These are phyloP conservation scores for Colletotrichum spaethianum DNA, from an alignment of 2,329 filamentous ascomycete genomes.

Conservation along the genomic window DNA sequence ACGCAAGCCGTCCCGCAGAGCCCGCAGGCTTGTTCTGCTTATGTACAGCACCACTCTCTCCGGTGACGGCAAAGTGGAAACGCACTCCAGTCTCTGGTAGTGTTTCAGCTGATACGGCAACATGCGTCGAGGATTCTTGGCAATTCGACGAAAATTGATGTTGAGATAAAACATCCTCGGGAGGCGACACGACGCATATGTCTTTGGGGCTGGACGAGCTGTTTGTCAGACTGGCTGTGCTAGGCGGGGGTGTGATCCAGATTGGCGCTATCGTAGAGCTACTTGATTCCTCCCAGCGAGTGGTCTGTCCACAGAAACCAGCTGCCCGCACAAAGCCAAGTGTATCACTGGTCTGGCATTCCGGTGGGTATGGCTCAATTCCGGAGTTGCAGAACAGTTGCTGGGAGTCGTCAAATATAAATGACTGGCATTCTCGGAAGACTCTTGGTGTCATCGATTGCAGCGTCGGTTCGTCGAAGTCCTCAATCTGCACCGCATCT, in stretches of 20 bases:
- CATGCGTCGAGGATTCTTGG: not conserved
- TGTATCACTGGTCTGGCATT: not conserved
- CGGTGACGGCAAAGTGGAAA: not conserved
- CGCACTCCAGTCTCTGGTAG: not conserved
- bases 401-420: not conserved
- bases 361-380: not conserved
- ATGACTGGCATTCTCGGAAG: not conserved
- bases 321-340: not conserved
- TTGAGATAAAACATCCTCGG: not conserved
- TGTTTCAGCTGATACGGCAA: too few relatives aligned
- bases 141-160: too few relatives aligned
- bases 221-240: not conserved
- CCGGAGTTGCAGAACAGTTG: not conserved
- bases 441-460: not conserved
- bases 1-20: too few relatives aligned
- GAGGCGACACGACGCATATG: not conserved
- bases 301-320: not conserved
- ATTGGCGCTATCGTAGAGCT: too few relatives aligned
- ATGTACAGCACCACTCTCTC: not conserved
- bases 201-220: not conserved
- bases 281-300: not conserved
- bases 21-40: not conserved
- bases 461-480: not conserved
- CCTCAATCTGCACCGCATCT: not conserved
- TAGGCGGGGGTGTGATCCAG: not conserved